Base-by-base conservation (phyloP, 805 yeast species). In the Ogataea pilisensis region DNA sequence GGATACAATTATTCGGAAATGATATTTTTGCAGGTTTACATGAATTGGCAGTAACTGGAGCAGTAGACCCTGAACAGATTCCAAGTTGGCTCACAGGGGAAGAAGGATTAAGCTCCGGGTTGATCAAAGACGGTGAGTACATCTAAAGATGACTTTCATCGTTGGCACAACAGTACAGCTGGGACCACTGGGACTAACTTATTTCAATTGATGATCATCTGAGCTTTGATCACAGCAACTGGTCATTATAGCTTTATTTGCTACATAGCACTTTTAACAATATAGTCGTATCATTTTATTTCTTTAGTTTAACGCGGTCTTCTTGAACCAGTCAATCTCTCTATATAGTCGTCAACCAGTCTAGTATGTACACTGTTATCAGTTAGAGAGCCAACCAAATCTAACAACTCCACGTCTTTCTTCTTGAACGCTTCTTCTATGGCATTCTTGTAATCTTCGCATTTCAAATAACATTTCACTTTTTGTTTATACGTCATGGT, bases 51-150 rank as follows among this genome's bases (percentile, higher is more conserved):
- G 66, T 66, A 38, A 42, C 63, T 46, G 73, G 67, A 1, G 51
- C 70, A 0, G 60, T 80, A 2, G 73, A 83, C 49, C 73, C 84
- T 0, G 64, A 69, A n/a, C 65, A 49, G 0, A 61, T 84, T 13
- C 95, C 95, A 1, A 73, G 78, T 24, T 86, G 89, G 90, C 58
- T 86, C 25, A 78, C 90, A 4, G 95, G 95, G 2, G 88, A 85
- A 57, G 81, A 80, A 45, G 83, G 85, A 0, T 50, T 61, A 1
- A 61, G 63, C 31, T 65, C 74, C 28, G 89, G 89, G 0, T 51
- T 46, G 0, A 60, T 76, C 4, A 53, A 51, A 22, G 60, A 72
- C 42, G 76, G 76, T 0, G 54, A 48, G 33, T 66, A 64, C 30
- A 40, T 17, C n/a, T n/a, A n/a, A n/a, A n/a, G n/a, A n/a, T n/a